A percentile compares a stretch with the other conserved stretches of the same genome.
phyloP scores from a whole-genome alignment of 495 filamentous ascomycete species.

The Penicillium parvum region DNA sequence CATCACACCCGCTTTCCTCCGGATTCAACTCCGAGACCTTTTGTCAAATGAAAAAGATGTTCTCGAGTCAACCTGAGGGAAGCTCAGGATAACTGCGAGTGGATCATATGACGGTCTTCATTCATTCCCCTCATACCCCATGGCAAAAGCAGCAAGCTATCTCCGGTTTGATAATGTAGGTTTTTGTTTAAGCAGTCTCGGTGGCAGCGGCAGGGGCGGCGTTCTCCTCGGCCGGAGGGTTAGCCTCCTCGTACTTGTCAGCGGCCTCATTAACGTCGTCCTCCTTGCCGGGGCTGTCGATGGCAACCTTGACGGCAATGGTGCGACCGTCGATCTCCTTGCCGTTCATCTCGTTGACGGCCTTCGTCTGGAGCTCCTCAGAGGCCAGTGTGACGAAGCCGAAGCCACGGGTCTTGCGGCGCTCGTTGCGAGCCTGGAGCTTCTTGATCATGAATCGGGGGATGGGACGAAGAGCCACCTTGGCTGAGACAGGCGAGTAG shows the following conservation, averaged over 20 bases:
- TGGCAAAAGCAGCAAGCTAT: constrained; percentile 18
- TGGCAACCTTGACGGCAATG: constrained; percentile 99
- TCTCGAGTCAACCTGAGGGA: constrained; percentile 5
- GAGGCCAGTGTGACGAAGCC: constrained; percentile 95
- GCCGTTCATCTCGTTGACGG: constrained; percentile 95
- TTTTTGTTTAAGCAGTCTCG: constrained; percentile 30
- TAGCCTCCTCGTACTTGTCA: constrained; percentile 42
- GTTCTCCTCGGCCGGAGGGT: constrained; percentile 39
- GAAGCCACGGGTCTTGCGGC: constrained; percentile 98
- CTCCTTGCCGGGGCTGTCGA: constrained; percentile 98
- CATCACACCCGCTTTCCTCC: constrained; percentile 20
- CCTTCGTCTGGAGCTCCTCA: constrained; percentile 95
- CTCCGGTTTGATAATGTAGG: constrained; percentile 18
- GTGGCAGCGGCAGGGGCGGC: constrained; percentile 22
- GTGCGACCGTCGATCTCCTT: constrained; percentile 97
- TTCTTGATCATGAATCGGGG: constrained; percentile 99
- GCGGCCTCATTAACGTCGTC: constrained; percentile 75
- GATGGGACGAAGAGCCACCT: constrained; percentile 97
- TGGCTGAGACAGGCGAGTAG: constrained; percentile 87
- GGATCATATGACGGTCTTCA: constrained; percentile 15
- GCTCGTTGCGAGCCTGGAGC: constrained; percentile 93
- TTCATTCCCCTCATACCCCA: constrained; percentile 3
- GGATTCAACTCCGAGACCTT: constrained; percentile 7
- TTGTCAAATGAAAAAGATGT: constrained; percentile 18
- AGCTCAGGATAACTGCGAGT: constrained; percentile 8